Evolutionary conservation across 106 monocot genomes (phyloP).

Genomic region (Iris macrosiphon): DNA sequence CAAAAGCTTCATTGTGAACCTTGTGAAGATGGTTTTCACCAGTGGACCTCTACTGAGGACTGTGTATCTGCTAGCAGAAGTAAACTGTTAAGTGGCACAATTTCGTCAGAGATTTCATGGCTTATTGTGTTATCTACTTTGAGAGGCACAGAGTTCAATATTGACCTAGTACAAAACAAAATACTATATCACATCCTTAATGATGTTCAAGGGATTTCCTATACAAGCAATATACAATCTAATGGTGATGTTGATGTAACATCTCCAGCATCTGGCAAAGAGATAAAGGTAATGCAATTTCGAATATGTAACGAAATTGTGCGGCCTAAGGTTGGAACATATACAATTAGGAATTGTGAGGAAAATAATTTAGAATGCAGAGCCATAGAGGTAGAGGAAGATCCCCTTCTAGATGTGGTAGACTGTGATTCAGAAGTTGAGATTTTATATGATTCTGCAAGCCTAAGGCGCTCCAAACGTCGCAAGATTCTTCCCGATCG

Average conservation of each 20-base stretch:
- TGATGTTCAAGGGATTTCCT: background rate
- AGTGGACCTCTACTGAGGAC: constrained; percentile 35
- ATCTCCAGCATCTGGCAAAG: constrained; percentile 3
- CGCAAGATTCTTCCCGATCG: constrained; percentile 35
- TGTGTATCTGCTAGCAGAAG: constrained; percentile 18
- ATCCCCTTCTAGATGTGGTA: background rate
- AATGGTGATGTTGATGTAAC: constrained; percentile 2
- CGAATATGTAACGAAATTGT: constrained; percentile 10
- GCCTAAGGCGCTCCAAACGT: constrained; percentile 58
- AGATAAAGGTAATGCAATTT: constrained; percentile 33
- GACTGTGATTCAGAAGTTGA: constrained; percentile 34
- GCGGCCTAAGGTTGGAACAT: constrained; percentile 21
- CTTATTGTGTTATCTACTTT: constrained; percentile 42
- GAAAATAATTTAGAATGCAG: background rate
- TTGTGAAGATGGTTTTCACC: constrained; percentile 22
- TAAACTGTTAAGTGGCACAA: constrained; percentile 22
- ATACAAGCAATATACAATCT: background rate
- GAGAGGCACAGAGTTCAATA: constrained; percentile 29
- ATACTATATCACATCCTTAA: constrained; percentile 38
- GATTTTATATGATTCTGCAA: constrained; percentile 30
- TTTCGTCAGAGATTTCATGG: constrained; percentile 51
- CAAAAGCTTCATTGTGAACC: constrained; percentile 38
- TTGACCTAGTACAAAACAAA: constrained; percentile 32
- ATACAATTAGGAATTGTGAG: constrained; percentile 1
- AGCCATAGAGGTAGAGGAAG: constrained; percentile 2